Evolutionary conservation across 1,139 yeast genomes (phyloP), one percentile per base, ranked within the genome.

Genomic region (Chernovozyma aurita): DNA sequence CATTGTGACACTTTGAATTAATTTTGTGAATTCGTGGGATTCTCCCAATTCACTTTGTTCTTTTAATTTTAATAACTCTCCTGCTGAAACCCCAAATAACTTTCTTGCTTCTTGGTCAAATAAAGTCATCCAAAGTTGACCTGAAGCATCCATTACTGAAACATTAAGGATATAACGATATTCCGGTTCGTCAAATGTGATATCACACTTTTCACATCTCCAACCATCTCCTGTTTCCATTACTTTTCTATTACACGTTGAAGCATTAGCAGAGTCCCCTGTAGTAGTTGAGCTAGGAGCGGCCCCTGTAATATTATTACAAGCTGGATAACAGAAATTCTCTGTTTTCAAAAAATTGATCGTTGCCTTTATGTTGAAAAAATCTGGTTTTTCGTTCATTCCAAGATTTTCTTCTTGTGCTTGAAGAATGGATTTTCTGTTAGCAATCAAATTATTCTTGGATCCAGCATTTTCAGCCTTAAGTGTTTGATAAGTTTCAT

Each of bases 131-230:
- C 97, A 88, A 43, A 88, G 63, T 57, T 84, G 92, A 18, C 90
- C 95, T 3, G 95, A 73, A 42, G 73, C 70, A 58, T 94, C 99
- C 54, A 80, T 73, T 11, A 88, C 74, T 3, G 87, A 76, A 36
- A 80, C 62, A 18, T 82, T 80, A 47, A 90, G 59, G 39, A 90
- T 79, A 50, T 85, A 94, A 55, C 97, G 76, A 63, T 85, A 80
- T 34, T 73, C 68, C 24, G 98, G 97, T 40, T 70, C 72, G 3
- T 73, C 68, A 52, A 77, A 80, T 39, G 75, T 74, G 39, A 74
- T 65, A 50, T 86, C 83, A 72, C 97, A 90, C 58, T 83, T 84
- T 57, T 88, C 97, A 67, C 99, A 94, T 59, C 95, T 78, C 95
- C 95, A 92, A 15, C 81, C 85, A 56, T 82, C 86, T 28, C 76